A percentile compares a stretch with the other conserved stretches of the same genome.
These are phyloP conservation scores for Gamsiella multidivaricata DNA, from an alignment of 192 early-diverging fungal genomes.

Conservation along the genomic window DNA sequence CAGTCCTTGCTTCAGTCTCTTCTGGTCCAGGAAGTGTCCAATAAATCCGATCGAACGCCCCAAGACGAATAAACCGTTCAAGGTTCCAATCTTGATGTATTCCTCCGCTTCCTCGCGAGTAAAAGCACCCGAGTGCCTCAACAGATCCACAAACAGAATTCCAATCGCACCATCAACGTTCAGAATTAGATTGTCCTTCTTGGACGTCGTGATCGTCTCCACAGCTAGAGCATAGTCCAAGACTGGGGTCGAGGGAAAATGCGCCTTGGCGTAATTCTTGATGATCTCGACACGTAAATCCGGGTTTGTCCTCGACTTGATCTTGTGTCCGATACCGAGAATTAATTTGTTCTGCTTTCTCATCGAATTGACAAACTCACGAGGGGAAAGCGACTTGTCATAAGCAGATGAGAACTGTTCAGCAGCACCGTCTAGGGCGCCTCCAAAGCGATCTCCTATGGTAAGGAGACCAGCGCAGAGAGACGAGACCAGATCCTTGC, in stretches of 20 bases:
- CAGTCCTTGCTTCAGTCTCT: conserved; percentile 96
- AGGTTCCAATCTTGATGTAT: conserved; percentile 93
- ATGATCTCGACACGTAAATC: conserved; percentile 96
- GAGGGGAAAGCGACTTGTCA: conserved; percentile 91
- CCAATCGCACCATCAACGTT: conserved; percentile 96
- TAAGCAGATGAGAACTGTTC: conserved; percentile 90
- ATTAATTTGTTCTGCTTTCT: conserved; percentile 97
- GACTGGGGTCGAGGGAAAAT: conserved; percentile 90
- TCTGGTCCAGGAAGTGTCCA: conserved; percentile 98
- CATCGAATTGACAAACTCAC: conserved; percentile 95
- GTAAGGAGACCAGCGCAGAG: conserved; percentile 95
- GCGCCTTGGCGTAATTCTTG: conserved; percentile 89
- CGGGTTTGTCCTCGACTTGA: conserved; percentile 99
- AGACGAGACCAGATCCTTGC: conserved; percentile 97
- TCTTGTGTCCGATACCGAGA: conserved; percentile 98
- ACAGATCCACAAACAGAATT: conserved; percentile 94
- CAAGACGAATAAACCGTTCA: conserved; percentile 97
- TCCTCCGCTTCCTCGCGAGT: conserved; percentile 95
- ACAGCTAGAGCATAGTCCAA: conserved; percentile 94
- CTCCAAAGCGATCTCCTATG: conserved; percentile 98
- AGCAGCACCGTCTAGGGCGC: conserved; percentile 98
- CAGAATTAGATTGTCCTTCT: conserved; percentile 98
- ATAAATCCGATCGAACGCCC: conserved; percentile 97
- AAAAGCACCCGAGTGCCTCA: conserved; percentile 93
- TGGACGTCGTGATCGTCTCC: conserved; percentile 94